Base-by-base conservation (phyloP, 768 basidiomycete genomes). In the Leccinum variicolor region DNA sequence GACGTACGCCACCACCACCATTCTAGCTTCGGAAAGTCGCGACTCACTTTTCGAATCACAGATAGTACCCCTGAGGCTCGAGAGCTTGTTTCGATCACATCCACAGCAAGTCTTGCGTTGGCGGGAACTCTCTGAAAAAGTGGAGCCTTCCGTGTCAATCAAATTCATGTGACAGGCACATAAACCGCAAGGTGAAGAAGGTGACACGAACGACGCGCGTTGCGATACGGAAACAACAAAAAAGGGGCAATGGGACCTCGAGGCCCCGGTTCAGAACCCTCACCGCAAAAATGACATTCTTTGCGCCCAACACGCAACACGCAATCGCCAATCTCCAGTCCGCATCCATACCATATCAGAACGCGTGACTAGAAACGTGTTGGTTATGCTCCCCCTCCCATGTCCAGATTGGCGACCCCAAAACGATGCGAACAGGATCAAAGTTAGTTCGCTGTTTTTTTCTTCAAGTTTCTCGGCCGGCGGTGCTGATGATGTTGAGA, bases 11-110 rank as follows among this genome's bases (percentile, higher is more conserved):
- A 46, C 45, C 6, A 5, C 57, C 60, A 45, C 46, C 28, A 11
- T 23, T 28, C 52, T 52, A 54, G 56, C 47, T 25, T 52, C 25
- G 45, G 55, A 25, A 25, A 41, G 1, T 56, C 33, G 13, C 33
- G 33, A 33, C 33, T 33, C 54, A 53, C 54, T 47, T 31, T 47
- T 50, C 57, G 25, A 34, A 33, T 25, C 8, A 43, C 1, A 21
- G 19, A 48, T 65, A 23, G 62, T n/a, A 64, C 64, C 60, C 23
- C 19, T 57, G 62, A 64, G 60, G 57, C 67, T 64, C 50, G 29
- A 33, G 31, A 19, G 10, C 25, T 19, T 41, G 19, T 17, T 34
- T 28, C 45, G 56, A 41, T 51, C 50, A 58, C 36, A 57, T 50
- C 55, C 50, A 31, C 41, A 55, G 39, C 17, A 31, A 28, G 33